These are phyloP conservation scores for Tuber umbilicatum DNA, from an alignment of 495 filamentous ascomycete genomes.

Conservation along the genomic window DNA sequence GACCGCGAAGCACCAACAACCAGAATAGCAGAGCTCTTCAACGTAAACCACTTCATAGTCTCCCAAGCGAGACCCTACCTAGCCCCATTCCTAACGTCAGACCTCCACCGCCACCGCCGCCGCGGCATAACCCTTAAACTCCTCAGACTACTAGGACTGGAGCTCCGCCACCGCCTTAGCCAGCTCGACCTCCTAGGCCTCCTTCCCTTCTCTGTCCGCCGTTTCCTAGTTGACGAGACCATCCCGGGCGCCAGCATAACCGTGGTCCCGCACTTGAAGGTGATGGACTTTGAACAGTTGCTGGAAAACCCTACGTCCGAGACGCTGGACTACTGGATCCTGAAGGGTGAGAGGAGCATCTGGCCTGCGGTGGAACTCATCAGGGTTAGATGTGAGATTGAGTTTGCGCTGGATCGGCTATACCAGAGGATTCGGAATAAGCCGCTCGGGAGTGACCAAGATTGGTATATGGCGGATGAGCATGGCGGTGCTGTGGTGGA, in stretches of 20 bases:
- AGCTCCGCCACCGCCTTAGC: conserved; percentile 71
- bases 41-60: conserved; percentile 83
- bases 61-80: conserved; percentile 72
- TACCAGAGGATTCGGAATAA: conserved; percentile 68
- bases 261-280: conserved; percentile 70
- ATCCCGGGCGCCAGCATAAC: conserved; percentile 75
- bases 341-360: conserved; percentile 74
- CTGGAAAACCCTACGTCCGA: conserved; percentile 72
- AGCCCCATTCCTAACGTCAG: conserved; percentile 75
- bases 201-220: conserved; percentile 60
- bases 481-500: neutral
- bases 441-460: conserved; percentile 40
- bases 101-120: conserved; percentile 60
- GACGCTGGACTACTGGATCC: conserved; percentile 76
- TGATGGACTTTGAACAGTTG: conserved; percentile 64
- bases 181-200: conserved; percentile 73
- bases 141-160: conserved; percentile 62
- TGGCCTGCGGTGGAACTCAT: conserved; percentile 88
- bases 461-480: neutral
- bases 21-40: conserved; percentile 85
- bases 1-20: conserved; percentile 74
- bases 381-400: conserved; percentile 74
- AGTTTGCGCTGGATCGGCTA: conserved; percentile 74
- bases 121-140: conserved; percentile 57
- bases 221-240: conserved; percentile 80